These are phyloP conservation scores for Fremontodendron californicum DNA, from an alignment of 345 rosid species.

Conservation along the genomic window DNA sequence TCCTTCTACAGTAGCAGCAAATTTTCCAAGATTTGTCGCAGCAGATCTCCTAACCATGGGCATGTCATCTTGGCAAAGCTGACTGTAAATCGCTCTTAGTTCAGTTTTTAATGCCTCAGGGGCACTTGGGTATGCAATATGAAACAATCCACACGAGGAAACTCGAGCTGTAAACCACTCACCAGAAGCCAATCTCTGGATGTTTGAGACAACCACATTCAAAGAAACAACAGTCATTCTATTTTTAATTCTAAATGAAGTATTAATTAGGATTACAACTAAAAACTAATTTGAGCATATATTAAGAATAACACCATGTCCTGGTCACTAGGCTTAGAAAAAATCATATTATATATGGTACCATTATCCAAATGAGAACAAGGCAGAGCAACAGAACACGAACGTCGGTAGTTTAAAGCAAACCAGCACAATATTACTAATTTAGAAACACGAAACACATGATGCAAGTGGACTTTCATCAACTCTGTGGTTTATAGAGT, in stretches of 20 bases:
- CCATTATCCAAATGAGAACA: not conserved
- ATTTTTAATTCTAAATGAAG: not conserved
- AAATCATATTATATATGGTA: not conserved
- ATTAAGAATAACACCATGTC: not conserved
- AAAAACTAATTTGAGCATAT: not conserved
- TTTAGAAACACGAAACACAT: not conserved
- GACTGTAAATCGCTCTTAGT: conserved; percentile 56
- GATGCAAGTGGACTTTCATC: not conserved
- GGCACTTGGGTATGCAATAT: conserved; percentile 74
- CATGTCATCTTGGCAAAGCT: conserved; percentile 85
- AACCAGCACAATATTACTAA: not conserved
- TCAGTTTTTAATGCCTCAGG: conserved; percentile 53
- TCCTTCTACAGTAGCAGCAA: conserved; percentile 76
- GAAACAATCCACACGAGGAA: conserved; percentile 76
- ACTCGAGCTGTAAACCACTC: conserved; percentile 87
- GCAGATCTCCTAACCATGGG: conserved; percentile 93
- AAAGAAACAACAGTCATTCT: not conserved
- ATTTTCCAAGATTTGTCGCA: conserved; percentile 73
- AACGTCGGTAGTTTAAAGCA: not conserved
- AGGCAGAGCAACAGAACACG: not conserved
- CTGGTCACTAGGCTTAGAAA: not conserved
- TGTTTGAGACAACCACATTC: not conserved
- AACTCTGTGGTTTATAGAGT: not conserved
- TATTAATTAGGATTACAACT: not conserved
- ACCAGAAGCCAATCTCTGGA: conserved; percentile 71